Base-by-base conservation (phyloP, 1,284 basidiomycete species). In the Lentinula novae-zelandiae region DNA sequence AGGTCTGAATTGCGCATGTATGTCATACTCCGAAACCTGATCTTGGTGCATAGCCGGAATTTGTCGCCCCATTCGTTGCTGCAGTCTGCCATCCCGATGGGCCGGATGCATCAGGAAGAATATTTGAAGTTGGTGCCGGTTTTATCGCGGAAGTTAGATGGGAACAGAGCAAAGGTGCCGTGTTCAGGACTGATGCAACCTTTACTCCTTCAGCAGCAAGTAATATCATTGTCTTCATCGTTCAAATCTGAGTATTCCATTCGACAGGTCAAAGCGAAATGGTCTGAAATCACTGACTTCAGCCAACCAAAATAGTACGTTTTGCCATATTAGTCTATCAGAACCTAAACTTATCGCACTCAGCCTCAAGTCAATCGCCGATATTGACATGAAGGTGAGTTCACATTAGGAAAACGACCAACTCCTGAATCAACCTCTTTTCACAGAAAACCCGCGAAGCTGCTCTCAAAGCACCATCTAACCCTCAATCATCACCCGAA, bases 101-200 rank as follows among this genome's bases (percentile, higher is more conserved):
- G 4, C 90, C 90, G 15, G 86, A 96, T 62, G 90, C 92, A 1
- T 89, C 83, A 49, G 97, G 97, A 33, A 88, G 89, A 68, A 82
- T 96, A 44, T 98, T 96, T 68, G 96, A 99, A 77, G 84, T 96
- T 44, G 97, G 96, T 49, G 97, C 93, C 53, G 97, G 96, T 10
- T 99, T 89, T 73, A 82, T 95, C 63, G 92, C 95, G 6, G 93
- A 96, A 75, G 82, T 98, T 61, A 85, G 97, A 64, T 98, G 95
- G 90, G 93, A 99, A 77, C 85, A 95, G 63, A 90, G 90, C 72
- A 85, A 89, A 64, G 96, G 93, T 42, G 82, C 84, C 31, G 80
- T 96, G 56, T 98, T 96, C 86, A 96, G 90, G 78, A 90, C 95
- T 12, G 95, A 99, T 71, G 79, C 85, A 12, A 86, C 84, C 36